Evolutionary conservation across 108 stramenopile genomes (phyloP), one percentile per base, ranked within the genome.

Genomic region (Ochromonas danica): DNA sequence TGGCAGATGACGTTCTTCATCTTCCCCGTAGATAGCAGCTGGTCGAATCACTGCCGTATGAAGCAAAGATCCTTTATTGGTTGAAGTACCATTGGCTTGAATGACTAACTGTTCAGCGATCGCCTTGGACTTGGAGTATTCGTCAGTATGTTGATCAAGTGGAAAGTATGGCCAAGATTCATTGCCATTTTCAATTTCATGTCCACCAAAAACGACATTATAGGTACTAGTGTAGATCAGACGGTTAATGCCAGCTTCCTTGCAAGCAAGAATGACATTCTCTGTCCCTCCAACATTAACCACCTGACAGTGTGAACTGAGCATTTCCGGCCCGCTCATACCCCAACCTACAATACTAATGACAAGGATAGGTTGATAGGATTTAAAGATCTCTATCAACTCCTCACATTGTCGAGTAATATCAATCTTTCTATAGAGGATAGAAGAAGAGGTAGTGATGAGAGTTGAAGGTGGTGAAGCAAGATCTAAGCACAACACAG

Each of bases 11-110:
- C 63, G 17, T 36, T 35, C 10, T 67, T 67, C 63, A 67, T 33
- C 63, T 67, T 67, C 63, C 10, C 63, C 63, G 25, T 67, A 67
- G 6, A 67, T 67, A 6, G 63, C 63, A 36, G 33, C 63, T 36
- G 63, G 63, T 6, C 63, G 63, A 67, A 67, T 67, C 10, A 25
- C 17, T 35, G 35, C 63, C 3, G 63, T 36, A 6, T 35, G 33
- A 36, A 67, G 25, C n/a, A n/a, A n/a, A n/a, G n/a, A n/a, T n/a
- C n/a, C n/a, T n/a, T n/a, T n/a, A n/a, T n/a, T n/a, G n/a, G n/a
- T n/a, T n/a, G n/a, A n/a, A n/a, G n/a, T n/a, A n/a, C n/a, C n/a
- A 25, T 67, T 36, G 17, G 30, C 6, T 31, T 67, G 3, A 3
- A 67, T 14, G 17, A 67, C 63, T 35, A 67, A 31, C 6, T 36